Conservation (phyloP, 345 rosid species). For the Citrus australasica region DNA sequence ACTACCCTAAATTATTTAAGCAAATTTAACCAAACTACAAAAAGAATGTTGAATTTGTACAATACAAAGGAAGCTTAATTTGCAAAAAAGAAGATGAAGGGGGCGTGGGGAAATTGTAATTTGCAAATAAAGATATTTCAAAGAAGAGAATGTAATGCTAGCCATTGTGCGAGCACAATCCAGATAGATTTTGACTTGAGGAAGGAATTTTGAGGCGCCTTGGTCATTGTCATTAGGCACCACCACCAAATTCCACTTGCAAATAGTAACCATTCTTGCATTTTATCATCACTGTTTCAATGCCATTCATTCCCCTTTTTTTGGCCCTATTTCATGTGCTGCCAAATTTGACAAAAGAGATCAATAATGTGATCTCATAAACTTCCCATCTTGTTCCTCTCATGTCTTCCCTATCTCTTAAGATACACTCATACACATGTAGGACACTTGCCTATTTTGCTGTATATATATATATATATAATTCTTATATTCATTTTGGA, state of each 20-base stretch:
- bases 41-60: conserved; percentile 9
- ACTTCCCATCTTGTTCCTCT: not conserved
- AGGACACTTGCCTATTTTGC: no score
- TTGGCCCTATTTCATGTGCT: not conserved
- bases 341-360: conserved; percentile 8
- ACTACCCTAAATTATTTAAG: not conserved
- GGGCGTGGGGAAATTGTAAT: not conserved
- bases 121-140: conserved; percentile 4
- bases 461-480: not conserved
- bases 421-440: not conserved
- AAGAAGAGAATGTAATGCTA: conserved; percentile 11
- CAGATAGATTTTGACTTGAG: conserved; percentile 17
- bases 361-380: not conserved
- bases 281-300: not conserved
- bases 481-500: not conserved
- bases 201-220: conserved; percentile 6
- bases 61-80: conserved; percentile 5
- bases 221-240: conserved; percentile 20
- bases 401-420: not conserved
- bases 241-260: conserved; percentile 7
- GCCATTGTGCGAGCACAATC: conserved; percentile 34
- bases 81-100: not conserved
- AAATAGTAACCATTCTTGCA: not conserved
- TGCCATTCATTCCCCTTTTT: not conserved
- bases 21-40: not conserved